A percentile compares a stretch with the other conserved stretches of the same genome.
These are phyloP conservation scores for Byssothecium circinans DNA, from an alignment of 2,329 filamentous ascomycete genomes.

Conservation along the genomic window DNA sequence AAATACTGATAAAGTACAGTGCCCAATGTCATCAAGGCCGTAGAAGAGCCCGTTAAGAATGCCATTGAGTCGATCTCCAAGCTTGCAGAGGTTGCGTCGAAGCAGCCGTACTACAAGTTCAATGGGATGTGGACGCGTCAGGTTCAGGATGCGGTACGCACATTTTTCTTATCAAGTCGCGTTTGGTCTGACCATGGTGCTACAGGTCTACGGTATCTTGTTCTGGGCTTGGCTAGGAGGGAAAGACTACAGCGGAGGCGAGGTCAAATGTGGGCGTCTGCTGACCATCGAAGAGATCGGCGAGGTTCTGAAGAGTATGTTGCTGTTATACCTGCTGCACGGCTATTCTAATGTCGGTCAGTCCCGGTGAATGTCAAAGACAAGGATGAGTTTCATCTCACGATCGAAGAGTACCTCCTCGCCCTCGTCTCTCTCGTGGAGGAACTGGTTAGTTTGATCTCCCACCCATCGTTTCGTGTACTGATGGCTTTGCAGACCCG, in stretches of 20 bases:
- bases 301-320: slow-evolving; percentile 69
- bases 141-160: slow-evolving; percentile 74
- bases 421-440: slow-evolving; percentile 84
- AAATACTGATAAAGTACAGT: slow-evolving; percentile 54
- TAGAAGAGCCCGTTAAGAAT: slow-evolving; percentile 69
- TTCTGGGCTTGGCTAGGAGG: slow-evolving; percentile 80
- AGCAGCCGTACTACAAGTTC: slow-evolving; percentile 98
- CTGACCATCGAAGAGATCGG: slow-evolving; percentile 89
- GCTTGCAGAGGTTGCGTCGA: slow-evolving; percentile 72
- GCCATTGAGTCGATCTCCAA: slow-evolving; percentile 71
- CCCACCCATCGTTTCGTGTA: neutral
- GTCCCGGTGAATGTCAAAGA: slow-evolving; percentile 92
- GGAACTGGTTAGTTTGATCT: slow-evolving; percentile 65
- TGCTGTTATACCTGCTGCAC: slow-evolving; percentile 1
- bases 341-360: slow-evolving; percentile 40
- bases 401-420: slow-evolving; percentile 95
- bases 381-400: slow-evolving; percentile 87
- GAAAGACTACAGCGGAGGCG: slow-evolving; percentile 56
- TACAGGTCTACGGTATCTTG: slow-evolving; percentile 59
- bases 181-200: slow-evolving; percentile 9
- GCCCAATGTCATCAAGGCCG: slow-evolving; percentile 66
- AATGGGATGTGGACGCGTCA: slow-evolving; percentile 84
- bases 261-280: slow-evolving; percentile 63
- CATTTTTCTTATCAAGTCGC: neutral
- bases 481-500: slow-evolving; percentile 58